Evolutionary conservation across 1,284 basidiomycete genomes (phyloP), one percentile per base, ranked within the genome.

Genomic region (Pseudozyma thailandica): DNA sequence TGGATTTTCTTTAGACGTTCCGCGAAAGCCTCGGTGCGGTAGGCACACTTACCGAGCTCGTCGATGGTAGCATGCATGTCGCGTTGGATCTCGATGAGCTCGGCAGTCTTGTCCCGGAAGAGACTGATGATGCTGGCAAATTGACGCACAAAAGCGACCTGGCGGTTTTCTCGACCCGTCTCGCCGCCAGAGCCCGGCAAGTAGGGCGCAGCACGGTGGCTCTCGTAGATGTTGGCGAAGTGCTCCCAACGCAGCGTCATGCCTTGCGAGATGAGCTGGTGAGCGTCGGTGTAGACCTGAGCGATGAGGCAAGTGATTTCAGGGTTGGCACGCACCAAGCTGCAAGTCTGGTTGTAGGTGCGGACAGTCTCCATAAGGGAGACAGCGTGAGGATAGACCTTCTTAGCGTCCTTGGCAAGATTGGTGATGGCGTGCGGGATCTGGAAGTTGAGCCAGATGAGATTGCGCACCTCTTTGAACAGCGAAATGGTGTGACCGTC

Each of bases 381-480:
- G 63, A 98, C 95, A 2, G 96, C 96, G 85, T 97, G 93, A 0
- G 95, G 94, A 82, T 98, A 98, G 45, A 98, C 93, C 73, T 94
- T 87, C 86, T 97, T 98, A 68, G 94, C 94, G 77, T 98, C 94
- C 85, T 96, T 98, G 39, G 96, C 95, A 86, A 96, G 91, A 82
- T 95, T 97, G 76, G 90, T 91, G 76, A 93, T 94, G 52, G 91
- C 90, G 84, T 98, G 92, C 9, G 94, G 94, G 1, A 98, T 93
- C 78, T 91, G 90, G 85, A 95, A 97, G 64, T 92, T 92, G 72
- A 97, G 87, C 95, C 95, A 98, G 31, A 96, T 87, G 66, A 98
- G 83, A 81, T 96, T 96, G 63, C 95, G 88, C 28, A 98, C 94
- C 83, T 98, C 95, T 86, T 98, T 98, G 88, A 98, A 98, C 25